Evolutionary conservation across 306 rosid genomes (phyloP), one percentile per base, ranked within the genome.

Genomic region (Inga laurina): DNA sequence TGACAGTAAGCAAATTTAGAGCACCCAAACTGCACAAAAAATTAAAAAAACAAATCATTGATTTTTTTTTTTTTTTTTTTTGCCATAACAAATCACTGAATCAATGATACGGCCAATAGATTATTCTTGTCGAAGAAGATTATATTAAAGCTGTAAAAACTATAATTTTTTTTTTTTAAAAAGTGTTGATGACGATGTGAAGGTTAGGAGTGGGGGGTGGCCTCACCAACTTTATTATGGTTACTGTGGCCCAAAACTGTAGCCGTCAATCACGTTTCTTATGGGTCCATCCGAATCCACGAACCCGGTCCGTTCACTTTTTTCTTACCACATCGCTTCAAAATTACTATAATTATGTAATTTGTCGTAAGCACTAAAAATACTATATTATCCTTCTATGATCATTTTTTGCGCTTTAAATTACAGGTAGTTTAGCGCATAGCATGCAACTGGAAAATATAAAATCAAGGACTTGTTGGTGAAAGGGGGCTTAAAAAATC

Each of bases 261-360:
- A 64, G 88, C 85, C 86, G 86, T 82, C 86, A 84, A 85, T 87
- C 86, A 84, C 90, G 90, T 82, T 82, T 70, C 82, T 51, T 44
- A 68, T 79, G 84, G 88, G 81, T 54, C 79, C 79, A 19, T 32
- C 24, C 9, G 16, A 13, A 71, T 71, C 75, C 75, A 44, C 56
- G 8, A 19, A 70, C 19, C 75, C 74, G 49, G 3, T 69, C 30
- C 74, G 3, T 39, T 69, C 15, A 7, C 0, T 11, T 37, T 68
- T 57, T 35, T 6, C 21, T 0, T 19, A 2, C 9, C 43, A 0
- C 12, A 18, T 67, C 1, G 4, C 64, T 8, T 57, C 22, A 21
- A 57, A 56, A 21, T 57, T 57, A 57, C 27, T 21, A 57, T 57
- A n/a, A 57, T n/a, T n/a, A 2, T 9, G 12, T 10, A 59, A n/a